Evolutionary conservation across 331 rosid genomes (phyloP).

Genomic region (Acacia pycnantha): DNA sequence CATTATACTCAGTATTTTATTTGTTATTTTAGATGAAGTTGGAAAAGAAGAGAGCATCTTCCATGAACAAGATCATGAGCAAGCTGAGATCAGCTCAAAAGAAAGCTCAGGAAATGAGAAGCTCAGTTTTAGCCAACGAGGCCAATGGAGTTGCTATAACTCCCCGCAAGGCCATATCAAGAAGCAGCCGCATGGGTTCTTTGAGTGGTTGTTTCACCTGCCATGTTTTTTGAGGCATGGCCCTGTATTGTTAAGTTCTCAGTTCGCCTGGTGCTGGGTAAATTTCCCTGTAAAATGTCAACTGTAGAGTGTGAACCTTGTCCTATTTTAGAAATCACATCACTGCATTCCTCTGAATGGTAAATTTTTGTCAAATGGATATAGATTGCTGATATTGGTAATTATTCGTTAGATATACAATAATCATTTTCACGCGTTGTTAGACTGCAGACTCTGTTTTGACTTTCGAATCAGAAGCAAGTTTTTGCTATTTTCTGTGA

Average conservation of each 20-base stretch:
- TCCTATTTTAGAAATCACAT: background rate
- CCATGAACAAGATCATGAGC: slow-evolving; percentile 2
- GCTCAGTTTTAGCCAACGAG: background rate
- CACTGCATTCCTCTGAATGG: background rate
- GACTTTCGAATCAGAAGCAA: slow-evolving; percentile 2
- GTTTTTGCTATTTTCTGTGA: slow-evolving; percentile 11
- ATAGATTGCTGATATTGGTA: background rate
- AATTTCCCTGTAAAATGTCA: background rate
- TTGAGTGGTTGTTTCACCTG: background rate
- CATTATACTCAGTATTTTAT: background rate
- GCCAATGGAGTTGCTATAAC: background rate
- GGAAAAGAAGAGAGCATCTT: slow-evolving; percentile 7
- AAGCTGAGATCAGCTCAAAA: slow-evolving; percentile 1
- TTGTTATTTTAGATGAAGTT: background rate
- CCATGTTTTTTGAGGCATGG: background rate
- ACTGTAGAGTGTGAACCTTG: background rate
- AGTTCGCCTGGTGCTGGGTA: background rate
- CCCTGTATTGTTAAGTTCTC: background rate
- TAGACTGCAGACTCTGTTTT: background rate
- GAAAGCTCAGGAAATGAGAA: slow-evolving; percentile 6
- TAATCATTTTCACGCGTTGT: background rate
- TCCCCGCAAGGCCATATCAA: background rate
- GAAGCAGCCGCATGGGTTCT: background rate
- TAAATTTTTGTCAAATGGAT: background rate
- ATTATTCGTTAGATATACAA: slow-evolving; percentile 1